A percentile compares a stretch with the other conserved stretches of the same genome.
phyloP scores from a whole-genome alignment of 345 rosid genomes.

The Viola odorata region DNA sequence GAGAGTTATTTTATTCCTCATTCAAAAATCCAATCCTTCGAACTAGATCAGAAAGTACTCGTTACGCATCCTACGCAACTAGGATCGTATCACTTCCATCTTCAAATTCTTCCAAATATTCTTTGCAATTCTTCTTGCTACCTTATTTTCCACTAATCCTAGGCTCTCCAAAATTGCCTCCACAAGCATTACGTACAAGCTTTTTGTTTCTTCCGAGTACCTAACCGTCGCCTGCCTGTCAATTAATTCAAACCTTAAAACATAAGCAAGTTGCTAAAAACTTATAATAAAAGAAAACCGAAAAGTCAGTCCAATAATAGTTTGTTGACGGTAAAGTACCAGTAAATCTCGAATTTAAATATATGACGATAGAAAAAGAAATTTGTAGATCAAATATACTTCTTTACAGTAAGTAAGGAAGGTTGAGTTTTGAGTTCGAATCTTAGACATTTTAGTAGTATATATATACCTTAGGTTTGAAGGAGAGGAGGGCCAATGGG shows the following conservation, averaged over 20 bases:
- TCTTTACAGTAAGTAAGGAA: no score
- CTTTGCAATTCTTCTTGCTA: background rate
- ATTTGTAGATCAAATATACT: no score
- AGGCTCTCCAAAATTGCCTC: constrained; percentile 34
- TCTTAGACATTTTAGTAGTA: background rate
- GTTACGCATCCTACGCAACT: no score
- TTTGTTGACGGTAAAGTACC: no score
- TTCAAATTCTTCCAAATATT: constrained; percentile 7
- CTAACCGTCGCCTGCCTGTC: constrained; percentile 27
- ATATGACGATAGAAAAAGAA: no score
- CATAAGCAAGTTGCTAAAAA: background rate
- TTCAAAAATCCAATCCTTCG: constrained; percentile 26
- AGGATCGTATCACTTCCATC: no score
- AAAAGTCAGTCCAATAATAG: no score
- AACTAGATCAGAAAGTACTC: constrained; percentile 21
- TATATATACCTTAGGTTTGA: constrained; percentile 22
- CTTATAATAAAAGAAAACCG: background rate
- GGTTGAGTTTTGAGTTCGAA: no score
- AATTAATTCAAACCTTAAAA: background rate
- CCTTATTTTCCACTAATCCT: constrained; percentile 12
- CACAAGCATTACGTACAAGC: constrained; percentile 21
- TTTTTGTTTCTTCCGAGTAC: constrained; percentile 26
- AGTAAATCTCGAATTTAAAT: no score
- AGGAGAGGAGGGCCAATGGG: constrained; percentile 38
- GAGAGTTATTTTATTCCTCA: constrained; percentile 10